Evolutionary conservation across 2,329 filamentous ascomycete species (phyloP).

Genomic region (Cladosporium halotolerans): DNA sequence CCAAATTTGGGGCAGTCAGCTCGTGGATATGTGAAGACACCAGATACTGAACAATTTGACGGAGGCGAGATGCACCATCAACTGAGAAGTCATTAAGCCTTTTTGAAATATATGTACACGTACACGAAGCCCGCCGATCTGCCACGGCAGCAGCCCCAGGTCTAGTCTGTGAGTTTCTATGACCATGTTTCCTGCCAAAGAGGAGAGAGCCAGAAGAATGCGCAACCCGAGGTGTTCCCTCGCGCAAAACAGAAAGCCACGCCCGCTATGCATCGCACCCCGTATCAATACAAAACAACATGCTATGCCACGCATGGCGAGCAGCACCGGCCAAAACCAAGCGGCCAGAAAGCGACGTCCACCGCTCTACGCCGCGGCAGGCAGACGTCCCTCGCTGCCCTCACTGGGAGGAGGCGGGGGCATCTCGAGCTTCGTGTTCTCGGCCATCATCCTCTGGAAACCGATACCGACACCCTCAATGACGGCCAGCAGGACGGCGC

Average conservation of each 20-base stretch:
- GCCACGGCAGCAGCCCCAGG: neutral
- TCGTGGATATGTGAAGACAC: too few relatives aligned
- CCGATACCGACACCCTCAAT: slow-evolving; percentile 97
- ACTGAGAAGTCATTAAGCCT: slow-evolving; percentile 2
- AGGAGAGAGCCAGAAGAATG: slow-evolving; percentile 6
- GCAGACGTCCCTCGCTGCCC: slow-evolving; percentile 27
- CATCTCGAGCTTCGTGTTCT: slow-evolving; percentile 72
- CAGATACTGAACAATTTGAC: too few relatives aligned
- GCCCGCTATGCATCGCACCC: slow-evolving; percentile 10
- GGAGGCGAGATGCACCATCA: too few relatives aligned
- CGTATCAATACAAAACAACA: slow-evolving; percentile 11
- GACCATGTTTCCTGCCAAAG: slow-evolving; percentile 5
- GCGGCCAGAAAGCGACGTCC: neutral
- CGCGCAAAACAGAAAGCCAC: slow-evolving; percentile 8
- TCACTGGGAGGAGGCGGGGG: slow-evolving; percentile 39
- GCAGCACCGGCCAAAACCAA: neutral
- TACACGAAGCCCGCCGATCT: slow-evolving; percentile 6
- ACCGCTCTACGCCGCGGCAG: slow-evolving; percentile 2
- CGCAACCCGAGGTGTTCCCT: slow-evolving; percentile 10
- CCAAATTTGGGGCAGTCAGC: too few relatives aligned
- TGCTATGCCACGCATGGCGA: neutral
- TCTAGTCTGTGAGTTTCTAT: slow-evolving; percentile 10
- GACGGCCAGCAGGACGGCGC: slow-evolving; percentile 85
- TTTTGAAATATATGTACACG: slow-evolving; percentile 8
- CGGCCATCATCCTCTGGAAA: slow-evolving; percentile 89